Evolutionary conservation across 495 filamentous ascomycete genomes (phyloP), one percentile per base, ranked within the genome.

Genomic region (Annulohypoxylon stygium): DNA sequence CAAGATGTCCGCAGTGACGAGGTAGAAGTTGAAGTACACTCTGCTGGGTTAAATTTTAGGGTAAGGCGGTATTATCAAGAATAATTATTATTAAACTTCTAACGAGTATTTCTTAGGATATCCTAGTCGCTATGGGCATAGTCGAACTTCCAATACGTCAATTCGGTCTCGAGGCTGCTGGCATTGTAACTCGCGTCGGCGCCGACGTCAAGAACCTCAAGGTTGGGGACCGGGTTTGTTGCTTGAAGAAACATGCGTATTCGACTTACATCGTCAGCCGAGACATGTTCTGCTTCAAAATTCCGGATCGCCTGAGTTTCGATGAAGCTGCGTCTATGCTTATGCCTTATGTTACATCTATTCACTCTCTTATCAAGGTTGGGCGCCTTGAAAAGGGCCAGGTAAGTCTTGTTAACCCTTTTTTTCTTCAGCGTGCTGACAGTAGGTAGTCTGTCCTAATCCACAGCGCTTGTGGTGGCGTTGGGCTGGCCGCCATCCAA

Each of bases 401-500:
- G 68, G 62, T 75, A 33, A 70, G 77, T n/a, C n/a, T n/a, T n/a
- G n/a, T n/a, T n/a, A n/a, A n/a, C n/a, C n/a, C n/a, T n/a, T 25
- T 51, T 20, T 23, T 55, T 14, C 18, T 75, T 85, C 1, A 71
- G 87, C 8, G 85, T 85, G 23, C 58, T 61, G 18, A 61, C 25
- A 45, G 8, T 16, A 10, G n/a, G 37, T 33, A 61, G 58, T 30
- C 59, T 43, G 82, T 91, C 0, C 79, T 92, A n/a, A 88, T 92
- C 26, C 88, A 91, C 62, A 80, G 81, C 1, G 90, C 84, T 3
- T 80, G 86, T 0, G 87, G 87, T 23, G 86, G 84, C 26, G 82
- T 90, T 0, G 90, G 89, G 7, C 84, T 89, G 62, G 88, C 88
- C 8, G 85, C 88, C 0, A 84, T 92, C 33, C 81, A 84, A 55